A percentile compares a stretch with the other conserved stretches of the same genome.
phyloP scores from a whole-genome alignment of 495 filamentous ascomycete genomes.

The Penicillium pancosmium region DNA sequence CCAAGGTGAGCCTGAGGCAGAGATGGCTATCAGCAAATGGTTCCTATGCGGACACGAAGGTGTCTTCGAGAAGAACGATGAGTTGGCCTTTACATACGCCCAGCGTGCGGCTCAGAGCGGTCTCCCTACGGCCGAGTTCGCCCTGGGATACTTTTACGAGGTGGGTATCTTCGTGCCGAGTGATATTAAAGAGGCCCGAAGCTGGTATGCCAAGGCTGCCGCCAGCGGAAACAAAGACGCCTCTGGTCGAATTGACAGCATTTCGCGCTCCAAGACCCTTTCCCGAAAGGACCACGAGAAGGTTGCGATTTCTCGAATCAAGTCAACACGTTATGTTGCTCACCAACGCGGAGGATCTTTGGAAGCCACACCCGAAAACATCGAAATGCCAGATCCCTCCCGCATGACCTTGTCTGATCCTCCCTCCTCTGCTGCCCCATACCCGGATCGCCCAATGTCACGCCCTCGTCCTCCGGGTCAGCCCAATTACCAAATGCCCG shows the following conservation, averaged over 20 bases:
- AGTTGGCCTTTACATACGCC: conserved; percentile 88
- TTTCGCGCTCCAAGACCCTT: conserved; percentile 82
- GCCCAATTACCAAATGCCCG: conserved; percentile 53
- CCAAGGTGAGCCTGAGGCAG: conserved; percentile 87
- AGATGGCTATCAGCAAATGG: conserved; percentile 98
- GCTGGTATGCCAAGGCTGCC: conserved; percentile 89
- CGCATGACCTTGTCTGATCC: conserved; percentile 47
- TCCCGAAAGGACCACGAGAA: conserved; percentile 92
- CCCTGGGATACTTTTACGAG: conserved; percentile 96
- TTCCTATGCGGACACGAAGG: conserved; percentile 93
- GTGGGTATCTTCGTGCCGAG: conserved; percentile 86
- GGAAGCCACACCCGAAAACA: conserved; percentile 57
- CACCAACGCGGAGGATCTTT: conserved; percentile 63
- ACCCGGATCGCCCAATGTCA: conserved; percentile 43
- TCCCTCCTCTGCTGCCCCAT: conserved; percentile 42
- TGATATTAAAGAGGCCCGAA: conserved; percentile 79
- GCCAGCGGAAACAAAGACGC: conserved; percentile 94
- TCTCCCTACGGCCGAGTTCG: conserved; percentile 91
- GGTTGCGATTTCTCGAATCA: conserved; percentile 85
- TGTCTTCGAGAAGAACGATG: conserved; percentile 92
- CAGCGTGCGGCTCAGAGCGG: conserved; percentile 78
- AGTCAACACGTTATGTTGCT: conserved; percentile 83
- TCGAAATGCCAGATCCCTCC: conserved; percentile 75
- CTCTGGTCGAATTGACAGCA: conserved; percentile 74
- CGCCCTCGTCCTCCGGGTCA: conserved; percentile 66